Conservation (phyloP, 495 filamentous ascomycete species). For the Halenospora varia region DNA sequence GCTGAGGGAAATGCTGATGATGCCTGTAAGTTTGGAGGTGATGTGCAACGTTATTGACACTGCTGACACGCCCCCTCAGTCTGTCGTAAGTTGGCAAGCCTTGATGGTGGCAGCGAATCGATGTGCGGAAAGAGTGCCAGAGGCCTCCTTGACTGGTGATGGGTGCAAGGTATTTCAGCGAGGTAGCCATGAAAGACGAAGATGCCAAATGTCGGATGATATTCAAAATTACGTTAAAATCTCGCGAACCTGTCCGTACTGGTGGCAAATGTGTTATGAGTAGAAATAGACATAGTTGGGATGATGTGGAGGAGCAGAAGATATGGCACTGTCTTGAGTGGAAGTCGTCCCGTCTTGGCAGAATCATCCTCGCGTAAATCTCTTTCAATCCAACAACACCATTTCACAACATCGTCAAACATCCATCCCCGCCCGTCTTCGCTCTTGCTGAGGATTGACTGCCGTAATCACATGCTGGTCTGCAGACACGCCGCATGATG, state of each 20-base stretch:
- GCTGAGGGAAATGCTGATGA: constrained; percentile 20
- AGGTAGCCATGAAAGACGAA: too few species aligned
- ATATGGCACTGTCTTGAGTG: too few species aligned
- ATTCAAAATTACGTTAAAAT: too few species aligned
- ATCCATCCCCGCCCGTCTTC: too few species aligned
- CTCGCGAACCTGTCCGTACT: too few species aligned
- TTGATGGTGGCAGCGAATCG: constrained; percentile 1
- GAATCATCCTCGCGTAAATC: not conserved
- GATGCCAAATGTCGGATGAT: too few species aligned
- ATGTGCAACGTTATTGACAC: not conserved
- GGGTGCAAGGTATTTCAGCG: not conserved
- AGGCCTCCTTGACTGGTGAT: constrained; percentile 23
- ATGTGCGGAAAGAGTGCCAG: constrained; percentile 15
- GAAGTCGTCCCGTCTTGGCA: not conserved
- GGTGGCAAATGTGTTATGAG: too few species aligned
- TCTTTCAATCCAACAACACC: not conserved
- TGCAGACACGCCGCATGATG: too few species aligned
- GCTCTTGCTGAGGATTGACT: too few species aligned
- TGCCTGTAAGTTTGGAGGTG: constrained; percentile 19
- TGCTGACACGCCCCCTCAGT: constrained; percentile 8
- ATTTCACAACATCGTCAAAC: not conserved
- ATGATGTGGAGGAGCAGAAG: too few species aligned
- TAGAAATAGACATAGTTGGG: too few species aligned
- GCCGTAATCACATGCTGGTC: too few species aligned
- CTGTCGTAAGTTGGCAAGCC: constrained; percentile 12